Evolutionary conservation across 495 filamentous ascomycete genomes (phyloP).

Genomic region (Chaetomidium leptoderma): DNA sequence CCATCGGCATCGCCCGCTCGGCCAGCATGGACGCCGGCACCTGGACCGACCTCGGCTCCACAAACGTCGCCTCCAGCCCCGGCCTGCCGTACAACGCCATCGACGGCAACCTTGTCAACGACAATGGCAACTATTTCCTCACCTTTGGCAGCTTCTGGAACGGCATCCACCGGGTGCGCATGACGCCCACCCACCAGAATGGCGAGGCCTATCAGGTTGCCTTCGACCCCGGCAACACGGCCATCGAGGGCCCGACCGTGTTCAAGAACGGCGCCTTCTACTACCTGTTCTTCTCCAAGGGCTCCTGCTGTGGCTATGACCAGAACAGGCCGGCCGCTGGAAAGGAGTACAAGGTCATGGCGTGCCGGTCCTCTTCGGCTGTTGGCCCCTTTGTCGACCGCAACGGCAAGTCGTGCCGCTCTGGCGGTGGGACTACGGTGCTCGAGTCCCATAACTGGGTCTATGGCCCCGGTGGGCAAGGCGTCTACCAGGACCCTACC

Average conservation of each 20-base stretch:
- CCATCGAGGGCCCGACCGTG: slow-evolving; percentile 56
- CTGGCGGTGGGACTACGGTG: slow-evolving; percentile 59
- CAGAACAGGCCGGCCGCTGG: slow-evolving; percentile 47
- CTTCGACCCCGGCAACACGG: slow-evolving; percentile 49
- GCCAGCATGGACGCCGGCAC: slow-evolving; percentile 54
- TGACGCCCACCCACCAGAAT: slow-evolving; percentile 39
- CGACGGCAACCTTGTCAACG: slow-evolving; percentile 57
- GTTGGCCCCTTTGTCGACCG: slow-evolving; percentile 59
- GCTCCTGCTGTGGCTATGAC: slow-evolving; percentile 58
- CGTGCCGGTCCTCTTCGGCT: slow-evolving; percentile 53
- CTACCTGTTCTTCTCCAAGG: slow-evolving; percentile 64
- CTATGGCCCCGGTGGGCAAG: slow-evolving; percentile 69
- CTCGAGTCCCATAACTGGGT: slow-evolving; percentile 58
- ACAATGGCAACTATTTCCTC: slow-evolving; percentile 47
- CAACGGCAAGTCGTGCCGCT: slow-evolving; percentile 50
- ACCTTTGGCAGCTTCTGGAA: slow-evolving; percentile 70
- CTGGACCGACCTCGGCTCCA: slow-evolving; percentile 55
- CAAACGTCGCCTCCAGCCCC: slow-evolving; percentile 46
- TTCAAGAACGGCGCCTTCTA: slow-evolving; percentile 55
- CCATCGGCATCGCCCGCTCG: slow-evolving; percentile 67
- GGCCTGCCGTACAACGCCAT: slow-evolving; percentile 63
- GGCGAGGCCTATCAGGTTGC: slow-evolving; percentile 48
- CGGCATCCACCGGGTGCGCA: slow-evolving; percentile 58
- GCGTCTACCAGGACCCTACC: slow-evolving; percentile 36
- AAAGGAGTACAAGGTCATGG: slow-evolving; percentile 62